Evolutionary conservation across 257 asterid genomes (phyloP).

Genomic region (Verbena officinalis): DNA sequence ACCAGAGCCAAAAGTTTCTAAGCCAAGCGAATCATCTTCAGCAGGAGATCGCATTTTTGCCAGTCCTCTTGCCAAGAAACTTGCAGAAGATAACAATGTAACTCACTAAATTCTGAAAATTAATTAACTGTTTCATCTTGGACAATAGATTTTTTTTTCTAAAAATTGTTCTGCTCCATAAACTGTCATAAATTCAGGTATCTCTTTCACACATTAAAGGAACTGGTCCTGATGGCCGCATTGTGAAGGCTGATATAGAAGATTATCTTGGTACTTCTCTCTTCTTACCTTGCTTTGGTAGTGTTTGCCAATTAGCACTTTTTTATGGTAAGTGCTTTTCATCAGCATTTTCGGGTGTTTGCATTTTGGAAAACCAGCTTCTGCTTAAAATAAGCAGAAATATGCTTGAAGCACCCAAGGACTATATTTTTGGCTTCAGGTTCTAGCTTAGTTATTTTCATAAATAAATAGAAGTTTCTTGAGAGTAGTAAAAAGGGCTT

Average conservation of each 20-base stretch:
- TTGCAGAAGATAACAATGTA: slow-evolving; percentile 1
- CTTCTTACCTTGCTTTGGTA: background rate
- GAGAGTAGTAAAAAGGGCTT: too few relatives aligned
- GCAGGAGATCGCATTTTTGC: slow-evolving; percentile 4
- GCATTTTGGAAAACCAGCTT: too few relatives aligned
- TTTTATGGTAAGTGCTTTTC: too few relatives aligned
- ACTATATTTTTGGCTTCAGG: too few relatives aligned
- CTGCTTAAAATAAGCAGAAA: too few relatives aligned
- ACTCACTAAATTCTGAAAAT: background rate
- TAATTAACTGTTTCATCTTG: background rate
- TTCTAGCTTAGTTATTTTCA: too few relatives aligned
- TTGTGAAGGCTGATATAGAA: slow-evolving; percentile 2
- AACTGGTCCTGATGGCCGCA: slow-evolving; percentile 10
- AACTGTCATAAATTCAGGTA: background rate
- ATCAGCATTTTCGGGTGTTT: too few relatives aligned
- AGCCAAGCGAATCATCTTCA: background rate
- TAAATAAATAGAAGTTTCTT: too few relatives aligned
- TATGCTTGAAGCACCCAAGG: too few relatives aligned
- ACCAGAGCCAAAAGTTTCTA: slow-evolving; percentile 2
- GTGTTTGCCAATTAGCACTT: too few relatives aligned
- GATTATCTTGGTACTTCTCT: background rate
- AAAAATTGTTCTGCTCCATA: background rate
- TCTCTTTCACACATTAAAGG: background rate
- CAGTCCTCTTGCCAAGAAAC: slow-evolving; percentile 6
- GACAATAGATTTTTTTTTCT: background rate